A percentile compares a stretch with the other conserved stretches of the same genome.
phyloP scores from a whole-genome alignment of 257 asterid genomes.

The Nicotiana undulata region DNA sequence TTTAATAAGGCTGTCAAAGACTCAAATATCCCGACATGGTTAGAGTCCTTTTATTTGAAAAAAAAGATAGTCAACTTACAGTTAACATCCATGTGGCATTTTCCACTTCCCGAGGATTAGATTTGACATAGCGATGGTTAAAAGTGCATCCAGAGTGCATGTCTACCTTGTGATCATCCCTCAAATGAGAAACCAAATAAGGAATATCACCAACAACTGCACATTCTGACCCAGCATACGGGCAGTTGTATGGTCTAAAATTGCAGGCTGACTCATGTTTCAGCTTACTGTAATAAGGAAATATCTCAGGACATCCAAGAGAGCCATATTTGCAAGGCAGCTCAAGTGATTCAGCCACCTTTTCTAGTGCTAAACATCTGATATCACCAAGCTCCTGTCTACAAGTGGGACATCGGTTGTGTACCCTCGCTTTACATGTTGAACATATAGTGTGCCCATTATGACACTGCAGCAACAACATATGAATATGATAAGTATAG shows the following conservation, averaged over 20 bases:
- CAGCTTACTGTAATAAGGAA: constrained; percentile 81
- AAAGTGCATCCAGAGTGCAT: constrained; percentile 93
- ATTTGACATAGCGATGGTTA: constrained; percentile 87
- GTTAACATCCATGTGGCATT: constrained; percentile 97
- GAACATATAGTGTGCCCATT: constrained; percentile 89
- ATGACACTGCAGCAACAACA: constrained; percentile 54
- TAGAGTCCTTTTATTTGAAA: not conserved
- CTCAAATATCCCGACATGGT: not conserved
- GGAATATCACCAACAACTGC: constrained; percentile 71
- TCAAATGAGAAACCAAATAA: constrained; percentile 60
- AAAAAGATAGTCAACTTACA: constrained; percentile 32
- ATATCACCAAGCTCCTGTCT: constrained; percentile 90
- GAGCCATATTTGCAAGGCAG: constrained; percentile 75
- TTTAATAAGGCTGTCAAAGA: not conserved
- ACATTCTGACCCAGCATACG: constrained; percentile 92
- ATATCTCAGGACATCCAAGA: constrained; percentile 83
- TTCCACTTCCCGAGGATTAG: constrained; percentile 93
- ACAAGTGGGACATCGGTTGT: constrained; percentile 82
- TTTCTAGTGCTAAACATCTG: constrained; percentile 88
- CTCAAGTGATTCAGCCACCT: constrained; percentile 90
- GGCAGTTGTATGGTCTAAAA: constrained; percentile 83
- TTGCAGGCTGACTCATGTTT: constrained; percentile 76
- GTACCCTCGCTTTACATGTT: constrained; percentile 79
- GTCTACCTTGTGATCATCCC: constrained; percentile 88
- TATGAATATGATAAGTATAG: not conserved